Base-by-base conservation (phyloP, 495 filamentous ascomycete genomes). In the Penicillium daleae region DNA sequence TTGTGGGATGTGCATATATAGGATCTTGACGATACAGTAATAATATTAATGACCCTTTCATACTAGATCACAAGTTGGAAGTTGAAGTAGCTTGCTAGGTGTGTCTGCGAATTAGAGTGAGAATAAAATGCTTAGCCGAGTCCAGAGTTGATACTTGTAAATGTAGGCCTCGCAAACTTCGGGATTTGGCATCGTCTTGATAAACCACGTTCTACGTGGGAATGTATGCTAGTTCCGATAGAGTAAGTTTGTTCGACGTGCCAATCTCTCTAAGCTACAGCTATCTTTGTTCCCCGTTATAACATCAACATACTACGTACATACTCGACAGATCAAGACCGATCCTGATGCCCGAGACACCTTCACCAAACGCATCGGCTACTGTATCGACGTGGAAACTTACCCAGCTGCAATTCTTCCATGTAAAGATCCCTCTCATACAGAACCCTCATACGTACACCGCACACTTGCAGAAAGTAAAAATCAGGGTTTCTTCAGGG, bases 1-100 rank as follows among this genome's bases (percentile, higher is more conserved):
- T 42, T 37, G 50, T 8, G 35, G 60, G 33, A 22, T 31, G 49
- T 57, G 49, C 51, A 50, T 40, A 59, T 59, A 59, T 55, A 54
- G 44, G 44, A 44, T 12, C 51, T 51, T 39, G 53, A 50, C 19
- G 57, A 40, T 40, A 59, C 21, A 24, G 57, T 59, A 51, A 59
- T 51, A 24, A 37, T 59, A 59, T 49, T 51, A 32, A 59, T 46
- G 42, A 26, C 32, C 29, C 24, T 13, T 49, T 12, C 10, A 46
- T 13, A n/a, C n/a, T n/a, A n/a, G n/a, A n/a, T n/a, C n/a, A n/a
- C n/a, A n/a, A n/a, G n/a, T n/a, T n/a, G n/a, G n/a, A n/a, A n/a
- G n/a, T n/a, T n/a, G n/a, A n/a, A n/a, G n/a, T n/a, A n/a, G n/a
- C n/a, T n/a, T n/a, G n/a, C n/a, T n/a, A n/a, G n/a, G n/a, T n/a